Conservation (phyloP, 495 filamentous ascomycete genomes). For the Xylona heveae region DNA sequence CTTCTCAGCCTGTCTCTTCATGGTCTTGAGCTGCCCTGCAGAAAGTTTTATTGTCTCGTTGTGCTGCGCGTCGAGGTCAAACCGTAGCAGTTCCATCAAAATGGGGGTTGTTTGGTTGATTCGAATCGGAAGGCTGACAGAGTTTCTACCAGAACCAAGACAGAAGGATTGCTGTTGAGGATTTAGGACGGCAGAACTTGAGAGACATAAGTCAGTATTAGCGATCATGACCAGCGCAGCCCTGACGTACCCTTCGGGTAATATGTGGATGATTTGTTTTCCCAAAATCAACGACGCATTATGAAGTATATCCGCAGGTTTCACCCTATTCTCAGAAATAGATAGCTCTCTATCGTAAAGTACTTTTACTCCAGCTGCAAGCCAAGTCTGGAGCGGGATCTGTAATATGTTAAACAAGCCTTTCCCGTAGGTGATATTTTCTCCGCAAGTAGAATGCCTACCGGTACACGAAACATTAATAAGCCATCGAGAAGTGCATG, state of each 20-base stretch:
- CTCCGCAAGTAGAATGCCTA: slow-evolving; percentile 13
- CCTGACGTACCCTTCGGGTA: slow-evolving; percentile 66
- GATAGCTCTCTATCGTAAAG: slow-evolving; percentile 80
- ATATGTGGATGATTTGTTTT: slow-evolving; percentile 87
- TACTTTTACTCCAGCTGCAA: slow-evolving; percentile 45
- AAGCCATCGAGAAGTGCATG: slow-evolving; percentile 57
- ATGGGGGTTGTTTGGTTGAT: slow-evolving; percentile 85
- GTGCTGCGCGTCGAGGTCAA: slow-evolving; percentile 57
- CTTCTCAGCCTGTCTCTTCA: slow-evolving; percentile 39
- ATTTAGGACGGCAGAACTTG: slow-evolving; percentile 72
- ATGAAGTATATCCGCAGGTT: slow-evolving; percentile 62
- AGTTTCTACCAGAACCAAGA: slow-evolving; percentile 35
- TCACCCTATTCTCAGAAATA: slow-evolving; percentile 73
- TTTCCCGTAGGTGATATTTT: too few species aligned
- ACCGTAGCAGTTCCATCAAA: slow-evolving; percentile 61
- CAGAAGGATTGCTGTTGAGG: slow-evolving; percentile 59
- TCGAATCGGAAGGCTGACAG: slow-evolving; percentile 55
- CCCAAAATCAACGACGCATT: slow-evolving; percentile 85
- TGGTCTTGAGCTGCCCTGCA: slow-evolving; percentile 43
- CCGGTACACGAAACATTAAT: slow-evolving; percentile 79
- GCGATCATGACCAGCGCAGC: neutral
- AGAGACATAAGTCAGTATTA: slow-evolving; percentile 9
- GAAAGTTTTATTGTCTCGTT: slow-evolving; percentile 60
- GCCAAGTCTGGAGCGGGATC: slow-evolving; percentile 44
- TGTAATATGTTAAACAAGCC: slow-evolving; percentile 15